phyloP scores from a whole-genome alignment of 345 rosid species.

The Boechera divaricarpa region DNA sequence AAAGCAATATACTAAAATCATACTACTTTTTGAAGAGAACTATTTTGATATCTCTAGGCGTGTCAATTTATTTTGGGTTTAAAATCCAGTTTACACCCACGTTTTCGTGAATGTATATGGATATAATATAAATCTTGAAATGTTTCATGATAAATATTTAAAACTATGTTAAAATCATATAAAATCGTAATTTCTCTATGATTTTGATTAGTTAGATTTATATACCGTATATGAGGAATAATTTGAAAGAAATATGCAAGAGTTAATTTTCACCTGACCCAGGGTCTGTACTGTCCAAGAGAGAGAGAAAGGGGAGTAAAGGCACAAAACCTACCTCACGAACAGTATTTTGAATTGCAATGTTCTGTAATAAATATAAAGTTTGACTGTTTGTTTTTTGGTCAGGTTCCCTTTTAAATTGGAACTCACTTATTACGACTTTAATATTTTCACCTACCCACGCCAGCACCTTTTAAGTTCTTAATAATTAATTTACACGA shows the following conservation, averaged over 20 bases:
- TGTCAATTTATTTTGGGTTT: neutral
- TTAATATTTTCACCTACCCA: constrained; percentile 37
- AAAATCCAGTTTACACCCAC: neutral
- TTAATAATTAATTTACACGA: neutral
- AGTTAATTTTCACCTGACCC: constrained; percentile 12
- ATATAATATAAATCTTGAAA: neutral
- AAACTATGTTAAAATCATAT: neutral
- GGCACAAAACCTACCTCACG: constrained; percentile 37
- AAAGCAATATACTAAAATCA: neutral
- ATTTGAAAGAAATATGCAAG: neutral
- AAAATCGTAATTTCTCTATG: neutral
- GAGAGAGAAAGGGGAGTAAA: constrained; percentile 15
- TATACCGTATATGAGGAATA: neutral
- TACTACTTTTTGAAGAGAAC: neutral
- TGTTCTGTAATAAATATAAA: constrained; percentile 10
- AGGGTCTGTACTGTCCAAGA: neutral
- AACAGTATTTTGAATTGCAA: constrained; percentile 13
- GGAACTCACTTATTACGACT: constrained; percentile 32
- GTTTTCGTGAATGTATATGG: neutral
- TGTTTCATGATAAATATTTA: neutral
- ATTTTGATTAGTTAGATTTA: neutral
- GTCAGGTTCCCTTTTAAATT: constrained; percentile 35
- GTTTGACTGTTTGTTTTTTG: constrained; percentile 29
- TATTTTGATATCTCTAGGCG: neutral
- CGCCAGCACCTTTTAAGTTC: neutral